These are phyloP conservation scores for Euclidium syriacum DNA, from an alignment of 345 rosid species.

Conservation along the genomic window DNA sequence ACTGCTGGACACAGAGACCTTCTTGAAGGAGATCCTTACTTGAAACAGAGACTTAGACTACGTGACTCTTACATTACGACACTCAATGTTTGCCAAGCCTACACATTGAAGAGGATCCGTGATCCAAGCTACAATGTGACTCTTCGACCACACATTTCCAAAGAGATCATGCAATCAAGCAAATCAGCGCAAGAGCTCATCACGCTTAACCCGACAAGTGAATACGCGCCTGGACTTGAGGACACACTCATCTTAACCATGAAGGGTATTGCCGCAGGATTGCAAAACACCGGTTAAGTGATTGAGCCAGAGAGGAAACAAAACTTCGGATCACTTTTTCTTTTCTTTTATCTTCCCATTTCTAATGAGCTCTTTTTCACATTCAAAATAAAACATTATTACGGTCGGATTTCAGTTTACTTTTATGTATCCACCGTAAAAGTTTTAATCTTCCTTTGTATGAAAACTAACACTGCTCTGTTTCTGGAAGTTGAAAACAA, in stretches of 20 bases:
- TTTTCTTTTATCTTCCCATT: background rate
- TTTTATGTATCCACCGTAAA: constrained; percentile 30
- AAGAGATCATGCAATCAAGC: constrained; percentile 69
- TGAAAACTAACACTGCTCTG: constrained; percentile 15
- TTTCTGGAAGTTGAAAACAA: constrained; percentile 24
- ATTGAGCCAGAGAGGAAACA: background rate
- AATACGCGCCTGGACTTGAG: constrained; percentile 88
- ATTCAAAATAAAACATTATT: constrained; percentile 18
- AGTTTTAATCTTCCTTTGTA: constrained; percentile 12
- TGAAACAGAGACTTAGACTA: constrained; percentile 88
- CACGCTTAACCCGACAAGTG: constrained; percentile 75
- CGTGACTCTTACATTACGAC: constrained; percentile 97
- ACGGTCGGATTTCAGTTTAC: constrained; percentile 32
- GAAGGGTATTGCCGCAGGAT: constrained; percentile 96
- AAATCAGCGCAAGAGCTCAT: constrained; percentile 72
- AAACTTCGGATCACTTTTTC: background rate
- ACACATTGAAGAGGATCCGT: constrained; percentile 86
- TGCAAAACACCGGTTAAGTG: constrained; percentile 89
- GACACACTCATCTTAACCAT: constrained; percentile 97
- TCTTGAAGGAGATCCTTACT: constrained; percentile 92
- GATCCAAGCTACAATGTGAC: constrained; percentile 76
- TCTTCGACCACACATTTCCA: constrained; percentile 73
- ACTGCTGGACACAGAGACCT: constrained; percentile 94
- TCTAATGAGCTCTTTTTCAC: background rate
- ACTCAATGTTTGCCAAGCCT: constrained; percentile 90